A percentile compares a stretch with the other conserved stretches of the same genome.
These are phyloP conservation scores for Peltaster fructicola DNA, from an alignment of 2,329 filamentous ascomycete species.

Conservation along the genomic window DNA sequence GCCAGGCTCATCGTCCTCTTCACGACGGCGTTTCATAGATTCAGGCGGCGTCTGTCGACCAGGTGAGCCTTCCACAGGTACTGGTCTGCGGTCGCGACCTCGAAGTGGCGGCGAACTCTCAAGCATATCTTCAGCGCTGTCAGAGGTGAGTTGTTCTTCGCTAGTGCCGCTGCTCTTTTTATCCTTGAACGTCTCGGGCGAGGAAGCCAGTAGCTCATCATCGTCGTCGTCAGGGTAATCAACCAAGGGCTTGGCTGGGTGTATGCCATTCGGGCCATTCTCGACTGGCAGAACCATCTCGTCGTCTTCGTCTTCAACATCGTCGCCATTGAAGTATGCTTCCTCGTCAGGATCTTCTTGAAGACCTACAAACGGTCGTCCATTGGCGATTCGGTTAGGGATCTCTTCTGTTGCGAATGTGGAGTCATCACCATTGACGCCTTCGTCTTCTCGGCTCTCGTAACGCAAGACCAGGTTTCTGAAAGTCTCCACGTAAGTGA, in stretches of 20 bases:
- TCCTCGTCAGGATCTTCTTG: constrained; percentile 79
- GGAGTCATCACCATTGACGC: constrained; percentile 38
- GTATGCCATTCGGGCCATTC: constrained; percentile 41
- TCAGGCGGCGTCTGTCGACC: constrained; percentile 41
- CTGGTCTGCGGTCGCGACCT: constrained; percentile 11
- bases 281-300: constrained; percentile 18
- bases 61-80: constrained; percentile 16
- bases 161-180: constrained; percentile 12
- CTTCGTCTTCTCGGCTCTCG: constrained; percentile 56
- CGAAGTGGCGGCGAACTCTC: constrained; percentile 2
- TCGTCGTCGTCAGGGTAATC: constrained; percentile 56
- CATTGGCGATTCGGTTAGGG: constrained; percentile 32
- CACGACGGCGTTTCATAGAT: constrained; percentile 74
- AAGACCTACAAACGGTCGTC: constrained; percentile 44
- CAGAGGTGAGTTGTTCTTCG: constrained; percentile 2
- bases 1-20: constrained; percentile 75
- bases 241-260: constrained; percentile 57
- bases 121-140: neutral
- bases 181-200: constrained; percentile 22
- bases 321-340: constrained; percentile 82
- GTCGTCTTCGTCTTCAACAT: constrained; percentile 46
- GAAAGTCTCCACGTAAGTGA: constrained; percentile 78
- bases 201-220: constrained; percentile 32
- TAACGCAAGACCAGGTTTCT: constrained; percentile 56
- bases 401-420: constrained; percentile 50